These are phyloP conservation scores for Coprinopsis strossmayeri DNA, from an alignment of 768 basidiomycete genomes.

Conservation along the genomic window DNA sequence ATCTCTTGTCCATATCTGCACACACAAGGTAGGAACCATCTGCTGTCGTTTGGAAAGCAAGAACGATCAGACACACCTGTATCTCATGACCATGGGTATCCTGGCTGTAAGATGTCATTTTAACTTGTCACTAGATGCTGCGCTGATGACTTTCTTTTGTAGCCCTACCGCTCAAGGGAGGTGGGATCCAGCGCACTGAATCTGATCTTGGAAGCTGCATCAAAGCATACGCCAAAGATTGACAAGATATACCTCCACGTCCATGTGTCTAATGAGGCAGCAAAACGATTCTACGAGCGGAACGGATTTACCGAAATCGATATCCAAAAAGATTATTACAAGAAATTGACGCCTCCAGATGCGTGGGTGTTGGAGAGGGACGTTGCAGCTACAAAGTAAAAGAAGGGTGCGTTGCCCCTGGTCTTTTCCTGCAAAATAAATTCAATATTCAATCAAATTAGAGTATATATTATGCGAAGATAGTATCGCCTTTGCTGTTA, in stretches of 20 bases:
- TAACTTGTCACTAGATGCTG: constrained; percentile 3
- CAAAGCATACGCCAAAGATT: constrained; percentile 57
- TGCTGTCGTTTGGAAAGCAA: constrained; percentile 79
- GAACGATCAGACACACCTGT: constrained; percentile 50
- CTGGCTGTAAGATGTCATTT: constrained; percentile 59
- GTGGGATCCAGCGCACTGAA: constrained; percentile 71
- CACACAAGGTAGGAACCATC: constrained; percentile 64
- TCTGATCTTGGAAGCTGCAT: constrained; percentile 58
- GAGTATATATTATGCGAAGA: neutral
- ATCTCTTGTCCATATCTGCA: constrained; percentile 12
- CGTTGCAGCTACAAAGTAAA: neutral
- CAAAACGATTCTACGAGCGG: constrained; percentile 77
- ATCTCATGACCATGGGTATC: constrained; percentile 90
- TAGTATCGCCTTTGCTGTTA: neutral
- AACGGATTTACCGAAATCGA: constrained; percentile 72
- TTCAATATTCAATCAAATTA: too few species aligned
- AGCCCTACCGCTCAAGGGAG: constrained; percentile 83
- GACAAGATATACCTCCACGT: constrained; percentile 78
- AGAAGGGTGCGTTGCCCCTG: neutral
- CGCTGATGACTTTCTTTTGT: neutral
- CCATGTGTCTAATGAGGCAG: constrained; percentile 72
- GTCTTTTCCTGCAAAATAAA: too few species aligned
- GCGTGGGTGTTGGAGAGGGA: constrained; percentile 80
- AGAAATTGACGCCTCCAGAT: constrained; percentile 77
- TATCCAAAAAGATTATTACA: constrained; percentile 76